These are phyloP conservation scores for Chlamydomonas asymmetrica DNA, from an alignment of 139 green algal genomes.

Conservation along the genomic window DNA sequence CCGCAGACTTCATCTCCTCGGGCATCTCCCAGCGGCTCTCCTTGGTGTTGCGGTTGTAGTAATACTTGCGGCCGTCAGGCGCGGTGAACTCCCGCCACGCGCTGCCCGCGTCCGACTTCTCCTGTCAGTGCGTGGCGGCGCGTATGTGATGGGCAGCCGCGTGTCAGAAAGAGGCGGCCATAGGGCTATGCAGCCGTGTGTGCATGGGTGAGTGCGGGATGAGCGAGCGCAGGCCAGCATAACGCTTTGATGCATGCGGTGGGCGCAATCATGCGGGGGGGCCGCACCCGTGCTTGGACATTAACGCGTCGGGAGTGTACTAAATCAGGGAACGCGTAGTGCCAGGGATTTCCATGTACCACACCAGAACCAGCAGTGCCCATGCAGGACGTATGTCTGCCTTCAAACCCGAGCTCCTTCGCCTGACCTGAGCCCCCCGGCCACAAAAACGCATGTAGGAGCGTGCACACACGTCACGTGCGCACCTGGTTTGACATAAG, in stretches of 20 bases:
- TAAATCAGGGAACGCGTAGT: not conserved
- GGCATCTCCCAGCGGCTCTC: slow-evolving; percentile 85
- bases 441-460: not conserved
- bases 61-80: slow-evolving; percentile 89
- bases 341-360: not conserved
- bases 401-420: not conserved
- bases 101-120: slow-evolving; percentile 13
- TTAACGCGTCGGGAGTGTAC: not conserved
- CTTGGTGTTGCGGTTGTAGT: slow-evolving; percentile 81
- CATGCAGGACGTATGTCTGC: not conserved
- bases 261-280: no score
- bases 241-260: no score
- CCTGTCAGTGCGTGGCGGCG: not conserved
- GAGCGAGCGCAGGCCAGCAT: no score
- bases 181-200: no score
- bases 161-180: no score
- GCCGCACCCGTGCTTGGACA: no score
- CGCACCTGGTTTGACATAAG: slow-evolving; percentile 57
- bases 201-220: no score
- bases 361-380: not conserved
- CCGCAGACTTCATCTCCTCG: slow-evolving; percentile 71
- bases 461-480: not conserved
- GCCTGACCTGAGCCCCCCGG: no score
- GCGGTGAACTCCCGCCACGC: slow-evolving; percentile 84
- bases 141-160: no score